Evolutionary conservation across 1,139 yeast species (phyloP).

Genomic region (Keqinozyma sinolaborantium): DNA sequence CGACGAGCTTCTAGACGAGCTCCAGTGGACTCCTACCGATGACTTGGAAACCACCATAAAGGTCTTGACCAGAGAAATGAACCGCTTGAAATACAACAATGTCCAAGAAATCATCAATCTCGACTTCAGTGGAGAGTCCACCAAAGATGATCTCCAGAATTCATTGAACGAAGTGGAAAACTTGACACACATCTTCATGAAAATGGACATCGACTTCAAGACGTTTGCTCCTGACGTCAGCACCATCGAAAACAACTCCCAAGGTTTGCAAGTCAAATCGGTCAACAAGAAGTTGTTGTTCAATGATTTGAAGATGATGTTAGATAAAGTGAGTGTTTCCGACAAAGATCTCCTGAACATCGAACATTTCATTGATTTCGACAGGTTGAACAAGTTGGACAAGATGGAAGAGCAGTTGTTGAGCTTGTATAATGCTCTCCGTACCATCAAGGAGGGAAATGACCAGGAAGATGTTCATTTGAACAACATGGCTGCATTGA

Average conservation of each 20-base stretch:
- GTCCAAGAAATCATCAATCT: slow-evolving; percentile 35
- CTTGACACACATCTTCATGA: slow-evolving; percentile 48
- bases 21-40: slow-evolving; percentile 70
- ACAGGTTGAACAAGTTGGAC: slow-evolving; percentile 40
- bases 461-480: slow-evolving; percentile 38
- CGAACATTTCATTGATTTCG: slow-evolving; percentile 46
- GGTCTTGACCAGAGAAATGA: slow-evolving; percentile 51
- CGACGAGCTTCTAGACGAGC: slow-evolving; percentile 71
- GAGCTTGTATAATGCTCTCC: slow-evolving; percentile 62
- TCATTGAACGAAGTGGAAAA: slow-evolving; percentile 65
- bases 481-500: slow-evolving; percentile 70
- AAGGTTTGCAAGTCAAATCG: slow-evolving; percentile 81
- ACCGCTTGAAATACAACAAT: slow-evolving; percentile 33
- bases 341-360: slow-evolving; percentile 50
- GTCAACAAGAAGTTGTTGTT: slow-evolving; percentile 74
- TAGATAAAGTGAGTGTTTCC: slow-evolving; percentile 67
- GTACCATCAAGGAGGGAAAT: slow-evolving; percentile 51
- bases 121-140: slow-evolving; percentile 36
- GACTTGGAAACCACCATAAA: slow-evolving; percentile 54
- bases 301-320: slow-evolving; percentile 63
- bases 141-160: slow-evolving; percentile 31
- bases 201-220: slow-evolving; percentile 41
- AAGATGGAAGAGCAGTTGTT: slow-evolving; percentile 56
- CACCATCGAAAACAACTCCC: slow-evolving; percentile 70
- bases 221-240: slow-evolving; percentile 61